Conservation (phyloP, 768 basidiomycete species). For the Mycena maculata region DNA sequence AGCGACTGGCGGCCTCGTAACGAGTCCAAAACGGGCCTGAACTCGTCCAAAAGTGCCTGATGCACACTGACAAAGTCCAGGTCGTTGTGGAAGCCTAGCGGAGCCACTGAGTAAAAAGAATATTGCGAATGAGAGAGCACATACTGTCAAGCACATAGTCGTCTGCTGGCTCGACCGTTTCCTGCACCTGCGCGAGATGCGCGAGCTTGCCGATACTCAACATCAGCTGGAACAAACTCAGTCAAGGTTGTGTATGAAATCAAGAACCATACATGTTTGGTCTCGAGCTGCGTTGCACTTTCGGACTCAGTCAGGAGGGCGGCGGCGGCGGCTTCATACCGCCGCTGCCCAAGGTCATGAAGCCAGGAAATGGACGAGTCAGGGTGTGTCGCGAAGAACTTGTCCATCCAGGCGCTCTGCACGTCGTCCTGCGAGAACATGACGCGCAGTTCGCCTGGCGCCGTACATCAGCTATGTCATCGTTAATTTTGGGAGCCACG, state of each 20-base stretch:
- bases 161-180: conserved; percentile 57
- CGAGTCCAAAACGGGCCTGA: conserved; percentile 60
- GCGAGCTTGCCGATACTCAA: conserved; percentile 91
- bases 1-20: conserved; percentile 71
- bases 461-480: conserved; percentile 7
- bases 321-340: conserved; percentile 72
- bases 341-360: conserved; percentile 79
- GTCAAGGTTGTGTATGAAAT: background rate
- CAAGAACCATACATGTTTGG: conserved; percentile 75
- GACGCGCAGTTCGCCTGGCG: conserved; percentile 79
- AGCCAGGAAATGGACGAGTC: conserved; percentile 85
- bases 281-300: conserved; percentile 65
- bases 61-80: conserved; percentile 92
- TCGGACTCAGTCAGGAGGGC: conserved; percentile 73
- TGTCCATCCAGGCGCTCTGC: conserved; percentile 73
- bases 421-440: conserved; percentile 82
- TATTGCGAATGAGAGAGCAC: conserved; percentile 23
- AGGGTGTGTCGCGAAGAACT: conserved; percentile 71
- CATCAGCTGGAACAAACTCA: conserved; percentile 69
- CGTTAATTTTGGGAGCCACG: conserved; percentile 30
- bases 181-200: conserved; percentile 83
- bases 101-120: conserved; percentile 18
- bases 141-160: conserved; percentile 68
- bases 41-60: conserved; percentile 70
- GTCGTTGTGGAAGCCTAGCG: conserved; percentile 82